Evolutionary conservation across 768 basidiomycete genomes (phyloP), one percentile per base, ranked within the genome.

Genomic region (Mycena kentingensis): DNA sequence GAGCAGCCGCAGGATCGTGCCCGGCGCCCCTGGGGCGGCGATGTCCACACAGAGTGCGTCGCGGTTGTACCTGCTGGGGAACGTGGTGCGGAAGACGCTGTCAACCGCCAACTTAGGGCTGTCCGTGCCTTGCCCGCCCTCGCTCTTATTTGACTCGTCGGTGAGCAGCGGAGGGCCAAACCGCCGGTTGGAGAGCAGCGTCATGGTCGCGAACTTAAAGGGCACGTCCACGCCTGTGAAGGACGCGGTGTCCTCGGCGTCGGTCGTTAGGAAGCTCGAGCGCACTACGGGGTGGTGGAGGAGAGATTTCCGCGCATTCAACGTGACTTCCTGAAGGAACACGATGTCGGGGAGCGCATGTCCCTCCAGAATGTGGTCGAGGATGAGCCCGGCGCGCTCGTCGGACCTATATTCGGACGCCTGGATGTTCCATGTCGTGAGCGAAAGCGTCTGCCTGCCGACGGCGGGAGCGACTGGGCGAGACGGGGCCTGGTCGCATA

Each of bases 291-390:
- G 19, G 48, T 74, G 54, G 63, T 49, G 36, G 19, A 75, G 70
- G 57, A 74, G 45, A 65, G 63, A 65, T 4, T 48, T 19, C 15
- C 70, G 68, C 54, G 69, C 70, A 44, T 55, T 54, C 26, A 62
- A 38, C 31, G 62, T 62, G 58, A 74, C 73, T 67, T 73, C 73
- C 67, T 74, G 71, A 60, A 75, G 66, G 61, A 68, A 65, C 32
- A 74, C 64, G 45, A 75, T 70, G 55, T 75, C 71, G 35, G 72
- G 66, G 51, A 16, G 43, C 35, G 65, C 68, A 5, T 60, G 51
- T 60, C 57, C 60, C 36, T 72, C 49, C 48, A 74, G 62, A 60
- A 74, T 67, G 56, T 61, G 52, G 48, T 48, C 49, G 46, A 74
- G 65, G 64, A 73, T 58, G 60, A 66, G 67, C 48, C 67, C 62